Evolutionary conservation across 441 rosid species (phyloP), one percentile per base, ranked within the genome.

Genomic region (Macaranga tanarius): DNA sequence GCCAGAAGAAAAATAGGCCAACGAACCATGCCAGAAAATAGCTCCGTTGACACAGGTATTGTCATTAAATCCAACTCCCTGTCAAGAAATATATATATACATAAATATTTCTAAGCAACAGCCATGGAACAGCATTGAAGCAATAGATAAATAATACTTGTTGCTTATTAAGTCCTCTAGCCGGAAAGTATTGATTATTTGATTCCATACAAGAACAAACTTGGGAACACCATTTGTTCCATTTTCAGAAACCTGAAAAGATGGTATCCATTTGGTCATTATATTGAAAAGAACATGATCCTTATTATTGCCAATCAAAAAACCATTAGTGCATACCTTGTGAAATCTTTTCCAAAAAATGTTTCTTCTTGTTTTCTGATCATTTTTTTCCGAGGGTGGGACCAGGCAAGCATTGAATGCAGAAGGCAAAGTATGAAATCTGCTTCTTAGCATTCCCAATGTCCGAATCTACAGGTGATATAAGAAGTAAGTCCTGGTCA

Each of bases 1-100:
- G 97, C 94, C 44, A 95, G 87, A 77, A 95, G 97, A 81, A 95
- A 95, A 79, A 95, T 87, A 31, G 99, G 99, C 99, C 99, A 95
- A 48, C 86, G 88, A 79, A 95, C 79, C 73, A 84, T 84, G 79
- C 88, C 95, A 50, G 81, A 80, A 54, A 88, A 78, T 73, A 89
- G 80, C 79, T 93, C 93, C 58, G 89, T 74, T 51, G 95, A 83
- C 86, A 88, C 84, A 25, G 97, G 92, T 68, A 95, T 95, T 6
- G 75, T 85, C 99, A 95, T 95, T 84, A 93, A 84, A 81, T 88
- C 94, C 84, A 93, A 75, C 79, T 95, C 99, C 89, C 99, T 95
- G 84, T 75, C 51, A 62, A 78, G 13, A 40, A 60, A 80, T 76
- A 75, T 31, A 57, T 64, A 47, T 22, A 7, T 42, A 7, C 61